Evolutionary conservation across 1,284 basidiomycete genomes (phyloP).

Genomic region (Cystobasidiaceae sp.): DNA sequence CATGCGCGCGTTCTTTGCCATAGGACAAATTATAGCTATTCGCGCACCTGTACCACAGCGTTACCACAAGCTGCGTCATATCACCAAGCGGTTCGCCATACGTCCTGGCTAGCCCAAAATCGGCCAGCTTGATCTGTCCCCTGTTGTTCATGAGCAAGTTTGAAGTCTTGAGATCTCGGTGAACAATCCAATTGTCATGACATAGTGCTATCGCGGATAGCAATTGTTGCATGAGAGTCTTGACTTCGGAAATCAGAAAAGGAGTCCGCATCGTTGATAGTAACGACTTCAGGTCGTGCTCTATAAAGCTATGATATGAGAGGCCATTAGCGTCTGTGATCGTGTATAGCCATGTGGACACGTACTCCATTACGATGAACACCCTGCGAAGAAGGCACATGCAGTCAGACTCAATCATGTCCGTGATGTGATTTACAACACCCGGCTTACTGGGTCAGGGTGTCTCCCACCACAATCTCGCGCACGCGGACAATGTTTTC

Average conservation of each 20-base stretch:
- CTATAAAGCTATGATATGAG: slow-evolving; percentile 79
- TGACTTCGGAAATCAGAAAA: slow-evolving; percentile 95
- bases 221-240: slow-evolving; percentile 89
- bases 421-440: not conserved
- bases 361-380: slow-evolving; percentile 40
- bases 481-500: slow-evolving; percentile 92
- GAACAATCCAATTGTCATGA: slow-evolving; percentile 94
- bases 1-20: not conserved
- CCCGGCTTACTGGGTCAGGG: slow-evolving; percentile 81
- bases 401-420: not conserved
- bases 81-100: slow-evolving; percentile 94
- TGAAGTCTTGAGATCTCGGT: slow-evolving; percentile 94
- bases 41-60: slow-evolving; percentile 92
- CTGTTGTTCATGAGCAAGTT: slow-evolving; percentile 99
- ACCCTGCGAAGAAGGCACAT: slow-evolving; percentile 31
- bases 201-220: slow-evolving; percentile 88
- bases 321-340: not conserved
- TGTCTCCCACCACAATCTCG: slow-evolving; percentile 98
- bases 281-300: slow-evolving; percentile 97
- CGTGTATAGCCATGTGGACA: not conserved
- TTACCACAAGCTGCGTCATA: slow-evolving; percentile 95
- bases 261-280: slow-evolving; percentile 88
- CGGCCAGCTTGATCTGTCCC: slow-evolving; percentile 95
- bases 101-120: slow-evolving; percentile 91
- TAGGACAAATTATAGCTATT: not conserved